Percentiles rank a stretch among this genome's conserved stretches.
These are phyloP conservation scores for Tricholoma sp. DNA, from an alignment of 768 basidiomycete species.

Conservation along the genomic window DNA sequence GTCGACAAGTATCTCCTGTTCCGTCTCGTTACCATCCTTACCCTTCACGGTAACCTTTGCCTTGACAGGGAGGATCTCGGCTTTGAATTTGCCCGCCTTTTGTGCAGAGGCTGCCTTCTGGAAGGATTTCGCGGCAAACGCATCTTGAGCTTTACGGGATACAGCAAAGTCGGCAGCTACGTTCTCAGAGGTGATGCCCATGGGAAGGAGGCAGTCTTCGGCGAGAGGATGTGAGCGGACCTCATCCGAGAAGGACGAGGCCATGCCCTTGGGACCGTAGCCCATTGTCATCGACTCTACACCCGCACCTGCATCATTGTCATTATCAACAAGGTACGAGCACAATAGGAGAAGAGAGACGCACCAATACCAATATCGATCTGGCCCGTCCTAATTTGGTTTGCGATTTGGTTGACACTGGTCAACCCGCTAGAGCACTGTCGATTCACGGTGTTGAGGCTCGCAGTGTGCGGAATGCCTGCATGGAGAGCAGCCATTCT, in stretches of 20 bases:
- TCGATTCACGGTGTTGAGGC: slow-evolving; percentile 81
- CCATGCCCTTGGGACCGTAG: slow-evolving; percentile 48
- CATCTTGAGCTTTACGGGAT: slow-evolving; percentile 74
- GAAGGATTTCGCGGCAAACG: slow-evolving; percentile 80
- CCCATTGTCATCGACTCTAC: slow-evolving; percentile 89
- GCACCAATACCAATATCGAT: slow-evolving; percentile 87
- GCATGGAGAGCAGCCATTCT: slow-evolving; percentile 86
- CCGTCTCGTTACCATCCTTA: slow-evolving; percentile 67
- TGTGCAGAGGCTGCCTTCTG: slow-evolving; percentile 78
- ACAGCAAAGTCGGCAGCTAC: slow-evolving; percentile 76
- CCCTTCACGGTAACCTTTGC: slow-evolving; percentile 38
- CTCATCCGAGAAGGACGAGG: slow-evolving; percentile 57
- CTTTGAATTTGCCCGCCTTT: slow-evolving; percentile 75
- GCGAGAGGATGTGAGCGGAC: slow-evolving; percentile 64
- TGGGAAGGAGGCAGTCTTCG: slow-evolving; percentile 78
- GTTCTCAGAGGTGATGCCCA: slow-evolving; percentile 96
- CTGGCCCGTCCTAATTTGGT: slow-evolving; percentile 70
- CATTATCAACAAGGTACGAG: not conserved
- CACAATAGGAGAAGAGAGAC: slow-evolving; percentile 16
- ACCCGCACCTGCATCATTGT: slow-evolving; percentile 56
- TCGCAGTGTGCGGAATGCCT: slow-evolving; percentile 72
- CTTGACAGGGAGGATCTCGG: slow-evolving; percentile 79
- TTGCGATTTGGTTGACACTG: slow-evolving; percentile 78
- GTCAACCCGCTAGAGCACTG: slow-evolving; percentile 89
- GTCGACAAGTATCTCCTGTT: slow-evolving; percentile 64